phyloP scores from a whole-genome alignment of 2,329 filamentous ascomycete species.

The Xenosphaeropsis pyriputrescens region DNA sequence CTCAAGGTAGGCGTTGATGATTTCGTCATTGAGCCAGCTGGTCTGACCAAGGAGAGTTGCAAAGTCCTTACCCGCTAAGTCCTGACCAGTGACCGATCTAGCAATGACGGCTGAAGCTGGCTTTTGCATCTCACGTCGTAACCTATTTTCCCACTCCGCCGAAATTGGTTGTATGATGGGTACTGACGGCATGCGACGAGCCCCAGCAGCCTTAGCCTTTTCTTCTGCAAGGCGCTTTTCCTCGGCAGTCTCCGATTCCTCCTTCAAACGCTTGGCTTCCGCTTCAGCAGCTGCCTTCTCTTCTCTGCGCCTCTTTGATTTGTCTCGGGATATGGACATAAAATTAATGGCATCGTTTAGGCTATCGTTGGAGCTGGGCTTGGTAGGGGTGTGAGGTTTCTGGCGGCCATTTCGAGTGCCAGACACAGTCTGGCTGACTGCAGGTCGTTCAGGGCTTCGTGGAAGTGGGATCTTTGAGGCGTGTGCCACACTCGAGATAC shows the following conservation, averaged over 20 bases:
- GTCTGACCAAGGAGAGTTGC: slow-evolving; percentile 38
- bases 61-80: slow-evolving; percentile 44
- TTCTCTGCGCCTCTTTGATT: neutral
- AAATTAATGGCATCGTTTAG: no score
- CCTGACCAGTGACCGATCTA: slow-evolving; percentile 31
- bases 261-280: slow-evolving; percentile 6
- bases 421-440: no score
- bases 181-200: slow-evolving; percentile 9
- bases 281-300: slow-evolving; percentile 5
- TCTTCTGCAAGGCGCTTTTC: neutral
- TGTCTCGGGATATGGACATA: no score
- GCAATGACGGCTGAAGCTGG: slow-evolving; percentile 23
- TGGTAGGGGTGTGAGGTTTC: neutral
- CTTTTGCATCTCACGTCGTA: slow-evolving; percentile 19
- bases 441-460: no score
- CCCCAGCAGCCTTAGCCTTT: neutral
- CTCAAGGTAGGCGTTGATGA: slow-evolving; percentile 52
- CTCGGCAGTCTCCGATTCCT: slow-evolving; percentile 2
- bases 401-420: neutral
- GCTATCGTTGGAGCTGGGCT: no score
- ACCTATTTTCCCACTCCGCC: slow-evolving; percentile 21
- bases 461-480: no score
- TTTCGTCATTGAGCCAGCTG: slow-evolving; percentile 65
- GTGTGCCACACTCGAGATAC: no score
- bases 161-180: slow-evolving; percentile 16